Percentiles rank a stretch among this genome's conserved stretches.
phyloP scores from a whole-genome alignment of 2,329 filamentous ascomycete species.

The Phialemonium atrogriseum region DNA sequence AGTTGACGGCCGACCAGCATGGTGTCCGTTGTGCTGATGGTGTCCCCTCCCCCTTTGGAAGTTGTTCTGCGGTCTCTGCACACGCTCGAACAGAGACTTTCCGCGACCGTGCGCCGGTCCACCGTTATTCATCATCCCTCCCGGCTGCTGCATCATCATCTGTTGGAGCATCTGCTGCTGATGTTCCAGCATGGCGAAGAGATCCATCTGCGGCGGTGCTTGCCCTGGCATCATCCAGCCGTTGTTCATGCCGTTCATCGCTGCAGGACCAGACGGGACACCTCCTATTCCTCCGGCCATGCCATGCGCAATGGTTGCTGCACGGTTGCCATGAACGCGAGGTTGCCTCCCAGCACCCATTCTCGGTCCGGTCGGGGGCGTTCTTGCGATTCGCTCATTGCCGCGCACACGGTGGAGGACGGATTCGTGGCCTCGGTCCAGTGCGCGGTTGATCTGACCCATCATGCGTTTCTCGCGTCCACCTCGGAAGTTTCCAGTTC shows the following conservation, averaged over 20 bases:
- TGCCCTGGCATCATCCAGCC: constrained; percentile 35
- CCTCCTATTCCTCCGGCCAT: constrained; percentile 29
- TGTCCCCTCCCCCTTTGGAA: constrained; percentile 41
- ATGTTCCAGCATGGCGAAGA: constrained; percentile 75
- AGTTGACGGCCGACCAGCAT: constrained; percentile 18
- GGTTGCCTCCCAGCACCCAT: constrained; percentile 40
- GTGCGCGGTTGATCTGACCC: constrained; percentile 72
- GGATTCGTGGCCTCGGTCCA: constrained; percentile 71
- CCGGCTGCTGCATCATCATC: constrained; percentile 41
- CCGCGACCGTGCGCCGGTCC: constrained; percentile 28
- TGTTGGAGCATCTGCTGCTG: constrained; percentile 66
- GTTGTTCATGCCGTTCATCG: constrained; percentile 31
- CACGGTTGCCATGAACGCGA: constrained; percentile 41
- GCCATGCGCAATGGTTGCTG: constrained; percentile 41
- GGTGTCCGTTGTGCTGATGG: constrained; percentile 30
- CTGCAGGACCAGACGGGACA: constrained; percentile 25
- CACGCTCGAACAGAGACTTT: constrained; percentile 67
- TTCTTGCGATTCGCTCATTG: constrained; percentile 66
- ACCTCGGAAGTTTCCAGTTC: constrained; percentile 53
- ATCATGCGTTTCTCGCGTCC: constrained; percentile 74
- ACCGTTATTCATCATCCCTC: constrained; percentile 2
- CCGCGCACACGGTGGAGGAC: constrained; percentile 73
- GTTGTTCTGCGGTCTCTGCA: constrained; percentile 46
- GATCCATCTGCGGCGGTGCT: constrained; percentile 45
- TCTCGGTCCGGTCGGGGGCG: constrained; percentile 64